Base-by-base conservation (phyloP, 192 early-diverging fungal genomes). In the Coemansia sp. region DNA sequence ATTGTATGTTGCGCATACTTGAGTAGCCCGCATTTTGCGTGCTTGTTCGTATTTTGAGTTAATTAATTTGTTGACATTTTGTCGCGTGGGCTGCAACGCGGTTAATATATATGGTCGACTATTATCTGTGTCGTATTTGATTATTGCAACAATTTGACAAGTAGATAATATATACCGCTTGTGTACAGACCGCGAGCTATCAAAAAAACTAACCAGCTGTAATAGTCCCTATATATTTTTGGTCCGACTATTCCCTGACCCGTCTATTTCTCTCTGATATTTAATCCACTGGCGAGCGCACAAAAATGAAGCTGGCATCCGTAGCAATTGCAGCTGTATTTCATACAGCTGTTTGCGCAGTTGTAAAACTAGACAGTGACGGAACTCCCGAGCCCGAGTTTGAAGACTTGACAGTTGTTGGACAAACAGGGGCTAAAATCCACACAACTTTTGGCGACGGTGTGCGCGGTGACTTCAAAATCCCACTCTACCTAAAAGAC, bases 401-500 rank as follows among this genome's bases (percentile, higher is more conserved):
- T 2, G 59, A 66, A 12, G 64, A 56, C 11, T 50, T 59, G 22
- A 20, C 72, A 19, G 45, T 68, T 5, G 32, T 54, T 26, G 68
- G 57, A 16, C 66, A 67, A 29, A 57, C 47, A 3, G 57, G 57
- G 4, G 71, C 65, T 52, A 74, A 71, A 47, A 67, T 43, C 45
- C 77, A 80, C 45, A 29, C 61, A 20, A 57, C 61, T 1, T 64
- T 60, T 57, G 66, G 60, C 32, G 41, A 59, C 14, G 65, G 57
- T 43, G 18, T 57, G 7, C 23, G 70, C 39, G 71, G 71, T 4
- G 56, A 54, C 24, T 80, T 80, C 64, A 66, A 63, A 14, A 60
- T 80, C 20, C 71, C 77, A 18, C 57, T 80, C 22, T 80, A 59
- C 26, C 52, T 80, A 37, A 70, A 69, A 52, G 65, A 80, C 65